A percentile compares a stretch with the other conserved stretches of the same genome.
These are phyloP conservation scores for Histomonas meleagridis DNA, from an alignment of 208 protist genomes.

Conservation along the genomic window DNA sequence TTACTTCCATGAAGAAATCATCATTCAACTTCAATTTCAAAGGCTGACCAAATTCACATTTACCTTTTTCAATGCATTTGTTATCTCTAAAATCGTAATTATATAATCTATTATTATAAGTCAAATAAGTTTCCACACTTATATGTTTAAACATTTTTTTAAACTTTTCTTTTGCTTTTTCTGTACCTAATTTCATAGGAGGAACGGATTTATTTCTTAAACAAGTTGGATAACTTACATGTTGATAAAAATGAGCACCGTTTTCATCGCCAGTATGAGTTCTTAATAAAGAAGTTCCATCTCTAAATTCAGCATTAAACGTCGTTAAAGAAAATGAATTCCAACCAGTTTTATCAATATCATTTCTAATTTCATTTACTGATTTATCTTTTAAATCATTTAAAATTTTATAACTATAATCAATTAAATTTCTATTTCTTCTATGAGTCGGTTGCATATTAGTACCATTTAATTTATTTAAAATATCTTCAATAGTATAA, in stretches of 20 bases:
- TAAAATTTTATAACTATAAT: neutral
- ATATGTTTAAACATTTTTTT: neutral
- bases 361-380: neutral
- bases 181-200: neutral
- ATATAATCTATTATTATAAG: neutral
- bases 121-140: neutral
- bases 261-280: neutral
- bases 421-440: neutral
- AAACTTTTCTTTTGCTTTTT: neutral
- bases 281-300: neutral
- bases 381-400: neutral
- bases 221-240: neutral
- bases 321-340: neutral
- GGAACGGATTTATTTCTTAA: neutral
- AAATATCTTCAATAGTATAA: neutral
- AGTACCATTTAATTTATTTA: neutral
- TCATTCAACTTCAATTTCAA: no score
- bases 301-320: neutral
- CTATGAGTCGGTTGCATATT: neutral
- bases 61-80: neutral
- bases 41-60: constrained; percentile 23
- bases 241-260: neutral
- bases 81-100: neutral
- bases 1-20: no score
- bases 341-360: neutral